Conservation (phyloP, 2,329 filamentous ascomycete genomes). For the Knufia fluminis region DNA sequence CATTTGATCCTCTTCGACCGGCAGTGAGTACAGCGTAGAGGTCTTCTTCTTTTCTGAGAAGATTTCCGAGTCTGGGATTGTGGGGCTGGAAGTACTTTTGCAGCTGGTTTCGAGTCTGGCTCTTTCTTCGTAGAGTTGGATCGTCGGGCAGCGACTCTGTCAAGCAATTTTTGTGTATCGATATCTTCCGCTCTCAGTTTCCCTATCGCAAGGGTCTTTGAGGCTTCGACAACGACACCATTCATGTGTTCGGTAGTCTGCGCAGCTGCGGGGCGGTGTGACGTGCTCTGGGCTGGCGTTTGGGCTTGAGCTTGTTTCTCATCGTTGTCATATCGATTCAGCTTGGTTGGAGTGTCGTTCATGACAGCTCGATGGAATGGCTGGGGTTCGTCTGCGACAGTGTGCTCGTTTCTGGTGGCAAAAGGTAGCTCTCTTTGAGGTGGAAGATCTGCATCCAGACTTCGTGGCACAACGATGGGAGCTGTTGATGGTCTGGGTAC, state of each 20-base stretch:
- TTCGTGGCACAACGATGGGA: conserved; percentile 21
- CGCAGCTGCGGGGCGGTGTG: background rate
- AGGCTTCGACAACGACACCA: background rate
- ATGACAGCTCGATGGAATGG: background rate
- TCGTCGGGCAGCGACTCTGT: background rate
- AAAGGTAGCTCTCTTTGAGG: conserved; percentile 37
- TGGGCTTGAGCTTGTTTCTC: background rate
- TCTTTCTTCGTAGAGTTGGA: background rate
- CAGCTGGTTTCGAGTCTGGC: background rate
- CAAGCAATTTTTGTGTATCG: conserved; percentile 7
- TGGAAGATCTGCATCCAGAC: conserved; percentile 30
- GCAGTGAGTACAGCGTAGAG: background rate
- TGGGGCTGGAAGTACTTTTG: background rate
- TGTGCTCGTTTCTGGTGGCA: conserved; percentile 17
- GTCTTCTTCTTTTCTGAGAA: conserved; percentile 1
- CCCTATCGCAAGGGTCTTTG: background rate
- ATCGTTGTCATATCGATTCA: background rate
- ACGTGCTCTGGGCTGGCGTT: background rate
- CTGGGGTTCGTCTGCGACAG: conserved; percentile 19
- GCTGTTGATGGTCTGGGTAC: conserved; percentile 24
- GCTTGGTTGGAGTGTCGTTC: background rate
- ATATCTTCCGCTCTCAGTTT: background rate
- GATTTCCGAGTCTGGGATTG: background rate
- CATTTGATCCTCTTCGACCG: conserved; percentile 3
- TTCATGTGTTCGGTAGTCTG: background rate